Percentiles rank a stretch among this genome's conserved stretches.
Conservation (phyloP, 2,329 filamentous ascomycete species). For the Fusarium pininemorale region DNA sequence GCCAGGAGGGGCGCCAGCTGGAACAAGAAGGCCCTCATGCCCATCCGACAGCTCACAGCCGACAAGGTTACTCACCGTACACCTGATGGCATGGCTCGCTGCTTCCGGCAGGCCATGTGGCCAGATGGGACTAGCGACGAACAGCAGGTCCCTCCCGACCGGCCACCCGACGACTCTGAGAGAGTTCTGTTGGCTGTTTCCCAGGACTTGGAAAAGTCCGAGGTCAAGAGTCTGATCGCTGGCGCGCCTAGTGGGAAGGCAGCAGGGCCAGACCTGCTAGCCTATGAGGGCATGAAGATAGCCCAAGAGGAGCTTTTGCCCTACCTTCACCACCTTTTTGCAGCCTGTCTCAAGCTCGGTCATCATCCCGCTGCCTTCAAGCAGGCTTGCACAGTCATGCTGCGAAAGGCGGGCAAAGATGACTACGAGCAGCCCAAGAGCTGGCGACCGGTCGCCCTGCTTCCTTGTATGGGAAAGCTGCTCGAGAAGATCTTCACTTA, state of each 20-base stretch:
- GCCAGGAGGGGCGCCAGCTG: background rate
- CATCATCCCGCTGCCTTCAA: slow-evolving; percentile 16
- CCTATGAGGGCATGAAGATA: slow-evolving; percentile 8
- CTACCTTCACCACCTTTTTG: background rate
- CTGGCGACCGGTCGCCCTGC: slow-evolving; percentile 9
- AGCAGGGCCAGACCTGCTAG: background rate
- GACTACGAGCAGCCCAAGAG: slow-evolving; percentile 5
- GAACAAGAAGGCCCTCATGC: background rate
- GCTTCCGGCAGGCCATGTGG: background rate
- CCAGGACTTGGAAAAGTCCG: background rate
- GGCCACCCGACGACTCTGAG: background rate
- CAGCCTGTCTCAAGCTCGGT: background rate
- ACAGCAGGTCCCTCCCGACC: background rate
- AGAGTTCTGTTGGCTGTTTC: background rate
- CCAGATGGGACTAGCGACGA: background rate
- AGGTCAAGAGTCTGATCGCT: background rate
- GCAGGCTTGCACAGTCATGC: background rate
- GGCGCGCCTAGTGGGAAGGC: background rate
- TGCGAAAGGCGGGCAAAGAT: slow-evolving; percentile 6
- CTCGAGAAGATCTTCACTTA: slow-evolving; percentile 1
- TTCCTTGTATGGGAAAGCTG: slow-evolving; percentile 1
- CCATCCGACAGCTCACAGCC: background rate
- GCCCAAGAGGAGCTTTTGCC: background rate
- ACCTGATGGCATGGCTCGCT: background rate
- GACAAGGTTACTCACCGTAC: background rate